These are phyloP conservation scores for Verticillium dahliae DNA, from an alignment of 2,329 filamentous ascomycete genomes.

Conservation along the genomic window DNA sequence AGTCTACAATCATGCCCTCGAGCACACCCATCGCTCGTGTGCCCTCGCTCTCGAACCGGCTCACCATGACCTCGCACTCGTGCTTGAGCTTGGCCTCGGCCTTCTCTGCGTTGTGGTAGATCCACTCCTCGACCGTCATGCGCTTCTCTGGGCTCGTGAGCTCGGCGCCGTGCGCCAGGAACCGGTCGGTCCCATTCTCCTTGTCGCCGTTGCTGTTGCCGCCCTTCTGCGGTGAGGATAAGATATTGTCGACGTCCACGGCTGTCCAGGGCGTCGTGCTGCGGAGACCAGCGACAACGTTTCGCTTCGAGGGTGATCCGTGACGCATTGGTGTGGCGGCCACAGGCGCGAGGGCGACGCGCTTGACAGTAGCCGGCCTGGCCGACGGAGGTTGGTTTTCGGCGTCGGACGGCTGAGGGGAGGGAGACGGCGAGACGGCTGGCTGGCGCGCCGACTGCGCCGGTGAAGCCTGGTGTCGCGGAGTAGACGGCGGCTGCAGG, in stretches of 20 bases:
- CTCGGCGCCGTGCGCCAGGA: slow-evolving; percentile 49
- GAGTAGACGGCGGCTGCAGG: slow-evolving; percentile 32
- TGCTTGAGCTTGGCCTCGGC: slow-evolving; percentile 73
- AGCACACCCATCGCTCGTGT: slow-evolving; percentile 69
- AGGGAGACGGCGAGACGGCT: slow-evolving; percentile 55
- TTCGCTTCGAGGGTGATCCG: slow-evolving; percentile 57
- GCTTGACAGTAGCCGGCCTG: slow-evolving; percentile 43
- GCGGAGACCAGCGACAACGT: slow-evolving; percentile 47
- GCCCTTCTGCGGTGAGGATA: slow-evolving; percentile 33
- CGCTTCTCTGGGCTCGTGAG: slow-evolving; percentile 71
- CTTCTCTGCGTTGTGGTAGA: slow-evolving; percentile 70
- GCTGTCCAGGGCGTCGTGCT: slow-evolving; percentile 62
- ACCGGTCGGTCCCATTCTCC: slow-evolving; percentile 43
- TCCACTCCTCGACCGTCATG: slow-evolving; percentile 95
- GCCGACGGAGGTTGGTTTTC: slow-evolving; percentile 74
- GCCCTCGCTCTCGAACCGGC: slow-evolving; percentile 77
- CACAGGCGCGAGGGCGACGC: slow-evolving; percentile 37
- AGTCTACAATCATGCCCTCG: slow-evolving; percentile 61
- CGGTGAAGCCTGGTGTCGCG: slow-evolving; percentile 33
- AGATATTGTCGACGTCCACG: slow-evolving; percentile 68
- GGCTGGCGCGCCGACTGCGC: slow-evolving; percentile 45
- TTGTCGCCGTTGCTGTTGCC: slow-evolving; percentile 36
- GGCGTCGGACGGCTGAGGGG: slow-evolving; percentile 71
- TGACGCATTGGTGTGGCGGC: slow-evolving; percentile 24
- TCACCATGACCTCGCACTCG: slow-evolving; percentile 80